phyloP scores from a whole-genome alignment of 1,139 yeast genomes.

The Taiozyma sp. region DNA sequence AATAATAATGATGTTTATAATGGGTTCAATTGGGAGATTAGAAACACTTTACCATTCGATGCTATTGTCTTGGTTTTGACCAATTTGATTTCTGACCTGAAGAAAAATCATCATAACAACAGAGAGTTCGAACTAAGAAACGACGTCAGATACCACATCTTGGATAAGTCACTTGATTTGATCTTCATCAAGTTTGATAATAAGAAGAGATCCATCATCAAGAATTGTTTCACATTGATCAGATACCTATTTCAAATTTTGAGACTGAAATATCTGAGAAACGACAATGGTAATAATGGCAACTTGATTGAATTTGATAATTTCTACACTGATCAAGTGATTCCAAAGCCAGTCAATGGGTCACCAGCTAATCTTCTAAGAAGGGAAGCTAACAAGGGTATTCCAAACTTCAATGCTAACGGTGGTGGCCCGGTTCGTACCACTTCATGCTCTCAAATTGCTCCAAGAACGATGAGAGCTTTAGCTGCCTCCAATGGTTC shows the following conservation, averaged over 20 bases:
- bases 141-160: constrained; percentile 26
- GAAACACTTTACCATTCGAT: constrained; percentile 55
- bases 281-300: constrained; percentile 10
- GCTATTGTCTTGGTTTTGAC: constrained; percentile 51
- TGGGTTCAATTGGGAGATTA: constrained; percentile 53
- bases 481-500: constrained; percentile 19
- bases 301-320: constrained; percentile 20
- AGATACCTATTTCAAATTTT: constrained; percentile 27
- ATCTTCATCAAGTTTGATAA: constrained; percentile 27
- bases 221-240: constrained; percentile 27
- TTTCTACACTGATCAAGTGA: constrained; percentile 21
- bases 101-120: constrained; percentile 28
- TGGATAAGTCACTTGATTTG: constrained; percentile 27
- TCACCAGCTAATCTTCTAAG: constrained; percentile 3
- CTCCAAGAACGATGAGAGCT: constrained; percentile 32
- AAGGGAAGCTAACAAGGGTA: constrained; percentile 4
- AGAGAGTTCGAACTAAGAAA: constrained; percentile 23
- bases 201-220: constrained; percentile 27
- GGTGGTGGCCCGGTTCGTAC: constrained; percentile 10
- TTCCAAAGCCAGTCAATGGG: constrained; percentile 21
- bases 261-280: constrained; percentile 23
- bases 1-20: constrained; percentile 28
- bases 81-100: constrained; percentile 49
- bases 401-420: background rate
- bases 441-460: constrained; percentile 32